Conservation (phyloP, 176 grass and related monocot species). For the Tillandsia fasciculata region DNA sequence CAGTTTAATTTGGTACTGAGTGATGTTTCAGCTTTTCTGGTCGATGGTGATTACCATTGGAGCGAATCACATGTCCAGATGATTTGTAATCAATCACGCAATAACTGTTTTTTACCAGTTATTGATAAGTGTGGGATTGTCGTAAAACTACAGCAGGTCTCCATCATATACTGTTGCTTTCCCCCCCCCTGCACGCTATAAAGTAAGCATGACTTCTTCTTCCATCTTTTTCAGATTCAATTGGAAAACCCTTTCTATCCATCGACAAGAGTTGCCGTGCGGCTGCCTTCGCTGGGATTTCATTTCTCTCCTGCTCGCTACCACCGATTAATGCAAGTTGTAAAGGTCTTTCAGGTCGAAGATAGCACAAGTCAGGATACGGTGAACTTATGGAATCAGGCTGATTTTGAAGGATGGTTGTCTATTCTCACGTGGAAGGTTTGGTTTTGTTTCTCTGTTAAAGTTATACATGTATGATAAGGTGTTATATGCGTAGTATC, state of each 20-base stretch:
- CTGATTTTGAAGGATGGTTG: conserved; percentile 88
- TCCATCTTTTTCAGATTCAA: conserved; percentile 48
- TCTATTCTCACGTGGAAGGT: conserved; percentile 98
- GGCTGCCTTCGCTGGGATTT: conserved; percentile 87
- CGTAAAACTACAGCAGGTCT: conserved; percentile 91
- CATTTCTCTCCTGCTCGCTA: conserved; percentile 96
- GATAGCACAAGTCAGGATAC: conserved; percentile 37
- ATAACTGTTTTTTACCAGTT: conserved; percentile 57
- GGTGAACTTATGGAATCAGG: conserved; percentile 65
- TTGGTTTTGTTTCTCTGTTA: conserved; percentile 31
- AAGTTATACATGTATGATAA: neutral
- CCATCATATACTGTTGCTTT: conserved; percentile 1
- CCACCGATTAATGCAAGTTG: conserved; percentile 86
- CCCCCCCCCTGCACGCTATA: neutral
- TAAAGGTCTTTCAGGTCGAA: conserved; percentile 67
- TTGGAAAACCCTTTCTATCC: conserved; percentile 78
- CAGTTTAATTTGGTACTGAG: conserved; percentile 91
- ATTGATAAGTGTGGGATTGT: conserved; percentile 92
- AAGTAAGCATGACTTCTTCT: conserved; percentile 12
- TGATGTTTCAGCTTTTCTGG: conserved; percentile 95
- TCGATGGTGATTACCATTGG: conserved; percentile 91
- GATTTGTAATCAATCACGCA: neutral
- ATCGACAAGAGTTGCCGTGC: conserved; percentile 77
- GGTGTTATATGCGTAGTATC: neutral
- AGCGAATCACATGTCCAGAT: conserved; percentile 34